Base-by-base conservation (phyloP, 306 rosid genomes). In the Argentina anserina region DNA sequence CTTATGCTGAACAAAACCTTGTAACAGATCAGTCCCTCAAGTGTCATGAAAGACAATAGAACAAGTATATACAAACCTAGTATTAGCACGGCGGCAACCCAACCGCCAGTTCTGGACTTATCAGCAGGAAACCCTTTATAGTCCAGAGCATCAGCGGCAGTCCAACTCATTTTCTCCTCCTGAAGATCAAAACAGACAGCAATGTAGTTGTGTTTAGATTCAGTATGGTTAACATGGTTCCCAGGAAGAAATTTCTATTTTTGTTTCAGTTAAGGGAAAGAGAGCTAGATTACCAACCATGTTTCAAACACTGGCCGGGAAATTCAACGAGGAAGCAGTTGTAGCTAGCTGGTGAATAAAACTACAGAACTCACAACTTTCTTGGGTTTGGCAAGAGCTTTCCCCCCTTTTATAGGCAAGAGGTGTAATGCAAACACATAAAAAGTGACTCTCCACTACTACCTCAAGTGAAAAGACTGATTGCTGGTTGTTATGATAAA, bases 91-190 rank as follows among this genome's bases (percentile, higher is more conserved):
- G 98, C 98, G 0, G 94, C 78, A 9, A 80, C 79, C 98, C 98
- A 91, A 75, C 98, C 94, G 1, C 98, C 97, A 6, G 98, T 93
- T 89, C 82, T 86, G 65, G 87, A 83, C 75, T 83, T 86, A 46
- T 91, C 90, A 73, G 94, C 96, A 26, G 96, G 92, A 66, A 79
- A 73, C 39, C 96, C 97, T 78, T 82, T 82, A 80, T 86, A 91
- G 82, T 93, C 89, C 76, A 89, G 87, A 65, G 97, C 92, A 79
- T 86, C 97, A 67, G 90, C 74, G 60, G 76, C 86, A 8, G 86
- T 81, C 88, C 86, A 84, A 80, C 86, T 81, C 88, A 85, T 83
- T 76, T 90, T 93, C 61, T 75, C 83, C 66, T 86, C 96, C 96
- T 93, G 85, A 56, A 79, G 82, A 61, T 61, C 23, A 41, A 67